phyloP scores from a whole-genome alignment of 2,329 filamentous ascomycete genomes.

The Alternaria sp. region DNA sequence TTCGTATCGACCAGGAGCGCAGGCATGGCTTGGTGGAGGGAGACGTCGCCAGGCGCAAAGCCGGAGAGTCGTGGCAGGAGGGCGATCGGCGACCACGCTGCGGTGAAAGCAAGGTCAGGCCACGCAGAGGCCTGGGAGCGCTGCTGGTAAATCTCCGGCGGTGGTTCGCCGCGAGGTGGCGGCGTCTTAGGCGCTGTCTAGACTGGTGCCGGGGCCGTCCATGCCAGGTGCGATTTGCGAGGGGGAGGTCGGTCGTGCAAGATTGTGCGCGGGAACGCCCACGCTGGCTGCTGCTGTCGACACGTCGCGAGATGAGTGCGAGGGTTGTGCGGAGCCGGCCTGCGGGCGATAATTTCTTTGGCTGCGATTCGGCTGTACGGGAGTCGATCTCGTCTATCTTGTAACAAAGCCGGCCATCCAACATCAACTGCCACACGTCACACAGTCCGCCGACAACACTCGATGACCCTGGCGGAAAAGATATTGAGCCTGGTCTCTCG shows the following conservation, averaged over 20 bases:
- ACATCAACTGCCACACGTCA: not conserved
- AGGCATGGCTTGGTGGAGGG: conserved; percentile 44
- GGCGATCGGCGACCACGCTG: conserved; percentile 12
- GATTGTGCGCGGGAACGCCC: conserved; percentile 1
- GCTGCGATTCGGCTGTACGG: conserved; percentile 2
- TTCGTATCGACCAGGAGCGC: conserved; percentile 44
- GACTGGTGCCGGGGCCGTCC: conserved; percentile 11
- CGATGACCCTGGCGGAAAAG: not conserved
- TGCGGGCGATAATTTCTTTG: conserved; percentile 9
- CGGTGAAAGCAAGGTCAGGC: conserved; percentile 11
- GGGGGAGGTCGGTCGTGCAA: conserved; percentile 6
- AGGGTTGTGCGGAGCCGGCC: conserved; percentile 1
- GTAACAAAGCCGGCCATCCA: not conserved
- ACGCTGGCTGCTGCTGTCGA: conserved; percentile 5
- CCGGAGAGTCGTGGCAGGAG: conserved; percentile 22
- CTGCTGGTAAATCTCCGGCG: conserved; percentile 13
- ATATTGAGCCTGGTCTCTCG: not conserved
- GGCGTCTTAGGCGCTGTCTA: conserved; percentile 15
- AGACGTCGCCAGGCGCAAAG: conserved; percentile 24
- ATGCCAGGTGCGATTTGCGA: conserved; percentile 16
- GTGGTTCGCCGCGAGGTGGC: conserved; percentile 17
- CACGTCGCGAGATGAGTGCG: conserved; percentile 2
- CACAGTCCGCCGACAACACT: not conserved
- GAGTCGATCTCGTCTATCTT: conserved; percentile 11
- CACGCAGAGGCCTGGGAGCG: conserved; percentile 12